Conservation (phyloP, 805 yeast genomes). For the Saccharomycopsis sp. region DNA sequence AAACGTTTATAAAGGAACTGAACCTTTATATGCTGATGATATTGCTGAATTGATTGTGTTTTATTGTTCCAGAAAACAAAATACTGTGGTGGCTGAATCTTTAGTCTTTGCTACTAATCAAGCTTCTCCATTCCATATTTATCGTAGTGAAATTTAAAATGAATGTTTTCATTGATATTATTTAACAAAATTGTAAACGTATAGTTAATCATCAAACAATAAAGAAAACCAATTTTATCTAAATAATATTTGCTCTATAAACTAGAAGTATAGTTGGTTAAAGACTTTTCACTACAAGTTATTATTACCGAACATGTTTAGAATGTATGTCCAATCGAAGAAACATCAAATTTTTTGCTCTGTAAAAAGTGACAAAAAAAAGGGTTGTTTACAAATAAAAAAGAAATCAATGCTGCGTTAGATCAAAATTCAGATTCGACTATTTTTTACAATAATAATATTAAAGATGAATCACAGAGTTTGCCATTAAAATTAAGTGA, state of each 20-base stretch:
- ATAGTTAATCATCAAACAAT: no score
- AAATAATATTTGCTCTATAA: no score
- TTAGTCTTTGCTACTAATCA: constrained; percentile 80
- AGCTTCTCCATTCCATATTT: constrained; percentile 31
- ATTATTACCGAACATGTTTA: no score
- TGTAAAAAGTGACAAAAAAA: no score
- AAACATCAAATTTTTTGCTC: no score
- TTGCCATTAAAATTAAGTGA: constrained; percentile 79
- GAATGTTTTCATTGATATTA: no score
- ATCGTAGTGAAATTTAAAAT: constrained; percentile 10
- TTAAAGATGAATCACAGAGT: constrained; percentile 76
- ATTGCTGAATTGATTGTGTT: constrained; percentile 68
- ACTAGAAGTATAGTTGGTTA: no score
- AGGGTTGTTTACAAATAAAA: no score
- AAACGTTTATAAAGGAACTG: constrained; percentile 38
- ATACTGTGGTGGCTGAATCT: constrained; percentile 70
- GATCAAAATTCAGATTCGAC: constrained; percentile 56
- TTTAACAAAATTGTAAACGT: no score
- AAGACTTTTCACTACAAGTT: no score
- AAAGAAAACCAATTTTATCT: no score
- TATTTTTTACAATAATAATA: constrained; percentile 66
- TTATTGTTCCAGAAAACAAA: constrained; percentile 54
- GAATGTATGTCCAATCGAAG: no score
- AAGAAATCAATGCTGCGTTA: constrained; percentile 67
- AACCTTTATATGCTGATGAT: constrained; percentile 54